These are phyloP conservation scores for Boletus sp. DNA, from an alignment of 768 basidiomycete genomes.

Conservation along the genomic window DNA sequence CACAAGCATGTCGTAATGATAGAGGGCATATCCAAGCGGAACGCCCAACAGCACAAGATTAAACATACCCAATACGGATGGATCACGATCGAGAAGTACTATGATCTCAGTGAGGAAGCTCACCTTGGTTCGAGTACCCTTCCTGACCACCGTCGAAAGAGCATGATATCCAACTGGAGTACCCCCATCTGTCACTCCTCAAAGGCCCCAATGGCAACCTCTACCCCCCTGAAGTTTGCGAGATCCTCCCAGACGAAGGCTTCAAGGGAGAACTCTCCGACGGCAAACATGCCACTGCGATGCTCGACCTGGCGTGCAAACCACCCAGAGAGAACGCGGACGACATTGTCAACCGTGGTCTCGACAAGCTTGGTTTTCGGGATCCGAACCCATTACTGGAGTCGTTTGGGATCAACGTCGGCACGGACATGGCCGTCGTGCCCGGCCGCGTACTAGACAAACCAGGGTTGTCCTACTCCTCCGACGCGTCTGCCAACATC, in stretches of 20 bases:
- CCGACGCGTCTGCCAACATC: constrained; percentile 24
- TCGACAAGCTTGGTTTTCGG: constrained; percentile 42
- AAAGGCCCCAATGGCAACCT: constrained; percentile 35
- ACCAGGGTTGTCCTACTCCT: constrained; percentile 43
- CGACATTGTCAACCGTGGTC: constrained; percentile 42
- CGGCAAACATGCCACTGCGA: constrained; percentile 41
- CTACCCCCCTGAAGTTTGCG: constrained; percentile 49
- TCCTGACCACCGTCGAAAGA: constrained; percentile 29
- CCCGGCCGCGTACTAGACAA: constrained; percentile 50
- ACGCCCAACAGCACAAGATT: constrained; percentile 40
- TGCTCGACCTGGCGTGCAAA: constrained; percentile 49
- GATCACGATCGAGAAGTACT: constrained; percentile 47
- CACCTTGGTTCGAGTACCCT: background rate
- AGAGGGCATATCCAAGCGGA: constrained; percentile 43
- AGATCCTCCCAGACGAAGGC: constrained; percentile 41
- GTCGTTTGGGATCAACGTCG: constrained; percentile 45
- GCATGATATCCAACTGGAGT: constrained; percentile 34
- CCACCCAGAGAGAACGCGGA: constrained; percentile 46
- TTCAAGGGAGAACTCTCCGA: constrained; percentile 49
- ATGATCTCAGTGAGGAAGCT: constrained; percentile 36
- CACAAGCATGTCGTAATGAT: constrained; percentile 70
- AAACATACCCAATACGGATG: constrained; percentile 34
- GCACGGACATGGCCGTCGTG: constrained; percentile 50
- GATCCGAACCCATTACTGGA: constrained; percentile 32
- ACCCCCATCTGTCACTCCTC: constrained; percentile 41